These are phyloP conservation scores for Carex scoparia DNA, from an alignment of 176 grass and related monocot genomes.

Conservation along the genomic window DNA sequence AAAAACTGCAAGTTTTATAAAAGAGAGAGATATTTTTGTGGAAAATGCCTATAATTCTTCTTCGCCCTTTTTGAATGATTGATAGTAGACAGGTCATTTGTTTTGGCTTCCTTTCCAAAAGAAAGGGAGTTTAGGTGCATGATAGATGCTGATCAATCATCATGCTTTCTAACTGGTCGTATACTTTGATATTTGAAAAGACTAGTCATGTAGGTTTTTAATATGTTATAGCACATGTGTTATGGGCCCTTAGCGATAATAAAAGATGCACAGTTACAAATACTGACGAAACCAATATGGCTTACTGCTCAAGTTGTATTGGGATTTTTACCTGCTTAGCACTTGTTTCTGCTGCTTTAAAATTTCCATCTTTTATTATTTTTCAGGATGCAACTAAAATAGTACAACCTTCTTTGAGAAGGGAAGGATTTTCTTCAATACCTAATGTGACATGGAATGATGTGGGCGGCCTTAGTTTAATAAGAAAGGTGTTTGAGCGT, in stretches of 20 bases:
- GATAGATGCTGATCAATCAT: background rate
- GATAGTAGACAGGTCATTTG: background rate
- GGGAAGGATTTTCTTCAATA: conserved; percentile 98
- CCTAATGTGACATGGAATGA: conserved; percentile 92
- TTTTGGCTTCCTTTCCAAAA: background rate
- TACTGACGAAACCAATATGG: background rate
- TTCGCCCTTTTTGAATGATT: background rate
- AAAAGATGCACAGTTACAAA: background rate
- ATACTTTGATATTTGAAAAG: background rate
- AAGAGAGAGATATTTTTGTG: background rate
- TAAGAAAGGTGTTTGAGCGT: conserved; percentile 73
- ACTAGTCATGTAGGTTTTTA: background rate
- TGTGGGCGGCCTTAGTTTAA: conserved; percentile 81
- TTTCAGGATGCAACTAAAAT: conserved; percentile 75
- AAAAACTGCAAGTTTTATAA: background rate
- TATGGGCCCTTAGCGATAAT: background rate
- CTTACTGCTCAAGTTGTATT: conserved; percentile 1
- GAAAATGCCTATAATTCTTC: background rate
- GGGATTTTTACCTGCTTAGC: background rate
- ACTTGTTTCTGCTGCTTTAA: background rate
- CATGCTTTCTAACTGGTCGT: background rate
- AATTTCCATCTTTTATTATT: background rate
- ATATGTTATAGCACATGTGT: background rate
- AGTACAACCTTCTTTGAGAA: conserved; percentile 93
- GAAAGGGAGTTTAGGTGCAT: background rate